phyloP scores from a whole-genome alignment of 768 basidiomycete genomes.

The Auricularia sp. region DNA sequence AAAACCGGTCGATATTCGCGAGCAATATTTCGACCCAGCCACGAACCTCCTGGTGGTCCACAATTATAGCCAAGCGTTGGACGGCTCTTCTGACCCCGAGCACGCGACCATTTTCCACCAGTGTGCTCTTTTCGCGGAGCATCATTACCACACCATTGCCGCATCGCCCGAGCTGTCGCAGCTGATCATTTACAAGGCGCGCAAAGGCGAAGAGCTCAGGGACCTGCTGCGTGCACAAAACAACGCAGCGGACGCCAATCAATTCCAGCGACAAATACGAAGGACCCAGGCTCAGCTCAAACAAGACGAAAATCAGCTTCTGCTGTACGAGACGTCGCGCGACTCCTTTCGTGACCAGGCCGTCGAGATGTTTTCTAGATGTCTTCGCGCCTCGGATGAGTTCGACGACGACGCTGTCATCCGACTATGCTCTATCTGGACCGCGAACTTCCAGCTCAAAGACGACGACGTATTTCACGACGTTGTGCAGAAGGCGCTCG shows the following conservation, averaged over 20 bases:
- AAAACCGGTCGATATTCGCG: too few species aligned
- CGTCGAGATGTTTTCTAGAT: conserved; percentile 76
- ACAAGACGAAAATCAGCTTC: conserved; percentile 41
- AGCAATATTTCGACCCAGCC: too few species aligned
- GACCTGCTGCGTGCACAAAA: conserved; percentile 28
- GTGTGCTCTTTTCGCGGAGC: conserved; percentile 84
- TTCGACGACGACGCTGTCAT: conserved; percentile 74
- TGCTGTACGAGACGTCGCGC: conserved; percentile 34
- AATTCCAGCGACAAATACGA: conserved; percentile 25
- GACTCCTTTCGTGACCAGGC: conserved; percentile 62
- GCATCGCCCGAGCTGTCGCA: conserved; percentile 62
- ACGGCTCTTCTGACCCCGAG: conserved; percentile 8
- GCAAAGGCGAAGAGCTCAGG: conserved; percentile 59
- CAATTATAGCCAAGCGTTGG: too few species aligned
- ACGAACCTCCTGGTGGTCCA: too few species aligned
- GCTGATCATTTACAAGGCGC: conserved; percentile 60
- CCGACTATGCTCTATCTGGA: conserved; percentile 85
- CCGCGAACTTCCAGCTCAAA: conserved; percentile 54
- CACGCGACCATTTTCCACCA: conserved; percentile 61
- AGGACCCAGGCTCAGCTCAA: conserved; percentile 41
- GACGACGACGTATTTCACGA: conserved; percentile 32
- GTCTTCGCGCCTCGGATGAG: conserved; percentile 55
- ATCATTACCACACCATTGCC: conserved; percentile 64
- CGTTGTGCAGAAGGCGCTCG: conserved; percentile 36
- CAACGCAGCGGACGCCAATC: conserved; percentile 10